Percentiles rank a stretch among this genome's conserved stretches.
Evolutionary conservation across 2,329 filamentous ascomycete genomes (phyloP).

Genomic region (Diaporthe batatas): DNA sequence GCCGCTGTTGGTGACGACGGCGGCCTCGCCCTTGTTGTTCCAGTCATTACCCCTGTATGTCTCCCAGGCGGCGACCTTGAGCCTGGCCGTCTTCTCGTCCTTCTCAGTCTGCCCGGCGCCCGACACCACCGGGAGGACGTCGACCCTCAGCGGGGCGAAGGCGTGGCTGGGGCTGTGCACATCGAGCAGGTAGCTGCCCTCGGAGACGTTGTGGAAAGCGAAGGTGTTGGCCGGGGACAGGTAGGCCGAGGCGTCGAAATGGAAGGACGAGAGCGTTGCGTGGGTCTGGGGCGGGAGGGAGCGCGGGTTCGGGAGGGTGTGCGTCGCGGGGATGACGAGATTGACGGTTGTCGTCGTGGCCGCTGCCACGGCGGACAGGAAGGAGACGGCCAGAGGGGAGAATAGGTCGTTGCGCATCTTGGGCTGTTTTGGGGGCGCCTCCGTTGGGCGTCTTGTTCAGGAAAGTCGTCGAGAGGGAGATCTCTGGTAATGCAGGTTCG

Average conservation of each 20-base stretch:
- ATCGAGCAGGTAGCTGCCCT: slow-evolving; percentile 84
- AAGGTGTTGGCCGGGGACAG: slow-evolving; percentile 79
- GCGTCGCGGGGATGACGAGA: slow-evolving; percentile 58
- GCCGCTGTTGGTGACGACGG: slow-evolving; percentile 54
- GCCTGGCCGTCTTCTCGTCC: slow-evolving; percentile 48
- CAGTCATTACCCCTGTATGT: slow-evolving; percentile 92
- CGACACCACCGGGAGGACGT: slow-evolving; percentile 65
- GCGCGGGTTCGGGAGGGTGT: slow-evolving; percentile 60
- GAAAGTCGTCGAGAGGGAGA: background rate
- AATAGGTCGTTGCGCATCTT: slow-evolving; percentile 50
- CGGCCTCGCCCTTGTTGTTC: slow-evolving; percentile 82
- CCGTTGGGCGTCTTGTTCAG: slow-evolving; percentile 1
- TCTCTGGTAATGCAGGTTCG: background rate
- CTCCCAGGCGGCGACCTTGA: slow-evolving; percentile 78
- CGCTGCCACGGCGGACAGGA: slow-evolving; percentile 51
- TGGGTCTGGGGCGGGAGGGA: slow-evolving; percentile 75
- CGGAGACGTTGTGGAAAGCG: slow-evolving; percentile 78
- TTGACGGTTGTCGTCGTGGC: slow-evolving; percentile 56
- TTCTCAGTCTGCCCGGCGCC: slow-evolving; percentile 50
- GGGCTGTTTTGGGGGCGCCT: background rate
- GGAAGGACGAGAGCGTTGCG: slow-evolving; percentile 67
- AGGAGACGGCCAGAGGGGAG: slow-evolving; percentile 51
- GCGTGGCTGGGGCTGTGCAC: slow-evolving; percentile 80
- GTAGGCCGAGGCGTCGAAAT: slow-evolving; percentile 64
- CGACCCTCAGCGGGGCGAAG: slow-evolving; percentile 85